Conservation (phyloP, 176 grass and related monocot genomes). For the Eragrostis nindensis region DNA sequence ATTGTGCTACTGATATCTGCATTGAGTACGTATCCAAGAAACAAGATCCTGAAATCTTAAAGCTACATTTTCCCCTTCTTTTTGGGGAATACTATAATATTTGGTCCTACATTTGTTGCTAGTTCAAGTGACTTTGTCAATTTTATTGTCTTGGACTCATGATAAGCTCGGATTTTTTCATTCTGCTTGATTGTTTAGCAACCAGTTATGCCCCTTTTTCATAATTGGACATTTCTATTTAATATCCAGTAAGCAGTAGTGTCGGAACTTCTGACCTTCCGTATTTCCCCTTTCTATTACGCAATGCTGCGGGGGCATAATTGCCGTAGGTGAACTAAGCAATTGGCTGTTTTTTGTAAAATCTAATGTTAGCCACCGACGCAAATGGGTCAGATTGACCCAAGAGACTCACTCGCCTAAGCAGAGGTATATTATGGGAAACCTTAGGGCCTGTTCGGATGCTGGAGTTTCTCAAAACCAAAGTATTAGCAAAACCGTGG, state of each 20-base stretch:
- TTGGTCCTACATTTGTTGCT: not conserved
- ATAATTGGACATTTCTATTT: not conserved
- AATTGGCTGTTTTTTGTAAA: not conserved
- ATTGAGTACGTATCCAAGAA: slow-evolving; percentile 76
- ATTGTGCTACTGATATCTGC: slow-evolving; percentile 73
- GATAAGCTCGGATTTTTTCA: not conserved
- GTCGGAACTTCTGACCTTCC: not conserved
- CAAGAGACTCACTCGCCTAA: not conserved
- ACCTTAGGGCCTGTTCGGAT: no score
- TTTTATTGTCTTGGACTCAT: not conserved
- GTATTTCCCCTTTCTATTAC: slow-evolving; percentile 6
- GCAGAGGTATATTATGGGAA: not conserved
- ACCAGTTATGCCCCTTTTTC: not conserved
- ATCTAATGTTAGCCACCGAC: not conserved
- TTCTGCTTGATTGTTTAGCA: slow-evolving; percentile 16
- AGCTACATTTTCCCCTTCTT: slow-evolving; percentile 1
- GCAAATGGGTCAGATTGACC: not conserved
- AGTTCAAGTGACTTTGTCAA: not conserved
- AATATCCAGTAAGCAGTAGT: slow-evolving; percentile 4
- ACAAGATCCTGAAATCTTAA: slow-evolving; percentile 1
- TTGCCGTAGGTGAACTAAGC: not conserved
- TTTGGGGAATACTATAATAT: slow-evolving; percentile 9
- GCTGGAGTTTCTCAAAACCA: no score
- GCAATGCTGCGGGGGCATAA: slow-evolving; percentile 3
- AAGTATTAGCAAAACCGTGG: no score